phyloP scores from a whole-genome alignment of 768 basidiomycete species.

The Termitomyces sp. region DNA sequence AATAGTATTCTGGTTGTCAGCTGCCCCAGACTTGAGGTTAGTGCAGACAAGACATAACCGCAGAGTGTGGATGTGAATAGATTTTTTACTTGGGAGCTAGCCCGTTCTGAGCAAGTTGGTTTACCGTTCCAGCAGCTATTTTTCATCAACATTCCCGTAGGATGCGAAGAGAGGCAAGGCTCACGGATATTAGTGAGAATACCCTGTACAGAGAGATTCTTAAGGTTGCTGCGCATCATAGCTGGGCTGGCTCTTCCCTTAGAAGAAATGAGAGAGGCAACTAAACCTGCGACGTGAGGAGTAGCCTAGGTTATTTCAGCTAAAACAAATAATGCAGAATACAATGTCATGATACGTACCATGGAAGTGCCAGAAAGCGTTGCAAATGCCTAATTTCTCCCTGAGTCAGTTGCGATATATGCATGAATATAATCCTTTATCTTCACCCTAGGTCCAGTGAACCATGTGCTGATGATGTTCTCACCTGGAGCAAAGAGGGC shows the following conservation, averaged over 20 bases:
- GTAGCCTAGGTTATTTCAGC: constrained; percentile 2
- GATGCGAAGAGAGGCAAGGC: background rate
- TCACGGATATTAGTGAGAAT: constrained; percentile 4
- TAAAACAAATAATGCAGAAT: background rate
- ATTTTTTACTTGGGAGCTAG: background rate
- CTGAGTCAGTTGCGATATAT: background rate
- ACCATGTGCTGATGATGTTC: constrained; percentile 21
- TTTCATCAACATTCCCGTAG: background rate
- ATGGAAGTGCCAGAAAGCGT: constrained; percentile 10
- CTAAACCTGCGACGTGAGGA: constrained; percentile 9
- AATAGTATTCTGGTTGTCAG: no score
- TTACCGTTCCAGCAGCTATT: background rate
- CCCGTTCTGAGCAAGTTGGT: background rate
- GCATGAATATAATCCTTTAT: background rate
- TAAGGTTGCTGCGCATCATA: background rate
- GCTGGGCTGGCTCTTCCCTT: constrained; percentile 4
- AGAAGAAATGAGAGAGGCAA: constrained; percentile 6
- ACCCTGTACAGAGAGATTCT: background rate
- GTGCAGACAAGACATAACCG: no score
- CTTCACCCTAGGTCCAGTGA: background rate
- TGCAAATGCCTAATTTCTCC: background rate
- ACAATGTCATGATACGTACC: background rate
- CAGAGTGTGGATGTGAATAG: background rate
- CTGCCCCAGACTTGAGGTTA: no score
- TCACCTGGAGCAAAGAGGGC: constrained; percentile 30